Evolutionary conservation across 2,329 filamentous ascomycete species (phyloP).

Genomic region (Venturia nashicola): DNA sequence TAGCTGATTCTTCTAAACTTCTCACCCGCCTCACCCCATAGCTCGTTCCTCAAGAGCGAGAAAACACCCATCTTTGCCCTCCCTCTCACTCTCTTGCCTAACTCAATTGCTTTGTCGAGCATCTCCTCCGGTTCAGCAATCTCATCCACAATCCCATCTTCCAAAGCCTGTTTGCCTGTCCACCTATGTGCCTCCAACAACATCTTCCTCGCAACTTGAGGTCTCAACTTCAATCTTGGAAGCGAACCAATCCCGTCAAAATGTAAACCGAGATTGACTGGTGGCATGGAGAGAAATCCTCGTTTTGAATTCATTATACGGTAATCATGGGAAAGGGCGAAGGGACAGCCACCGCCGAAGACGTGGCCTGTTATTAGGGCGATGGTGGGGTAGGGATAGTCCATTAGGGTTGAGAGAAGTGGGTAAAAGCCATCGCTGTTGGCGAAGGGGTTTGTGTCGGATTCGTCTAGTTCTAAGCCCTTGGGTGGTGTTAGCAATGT

Average conservation of each 20-base stretch:
- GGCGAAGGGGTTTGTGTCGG: conserved; percentile 38
- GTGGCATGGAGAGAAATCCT: conserved; percentile 33
- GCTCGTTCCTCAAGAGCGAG: conserved; percentile 36
- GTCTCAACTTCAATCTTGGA: conserved; percentile 38
- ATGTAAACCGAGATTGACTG: conserved; percentile 42
- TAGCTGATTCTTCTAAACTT: conserved; percentile 41
- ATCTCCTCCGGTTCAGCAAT: conserved; percentile 37
- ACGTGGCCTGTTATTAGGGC: conserved; percentile 37
- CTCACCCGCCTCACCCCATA: conserved; percentile 41
- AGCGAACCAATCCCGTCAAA: conserved; percentile 43
- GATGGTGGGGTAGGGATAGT: conserved; percentile 37
- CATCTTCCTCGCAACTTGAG: conserved; percentile 42
- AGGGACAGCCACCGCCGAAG: conserved; percentile 36
- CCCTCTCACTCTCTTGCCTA: conserved; percentile 30
- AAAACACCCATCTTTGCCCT: conserved; percentile 39
- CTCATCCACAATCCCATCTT: conserved; percentile 42
- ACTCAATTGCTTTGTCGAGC: conserved; percentile 31
- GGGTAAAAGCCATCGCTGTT: conserved; percentile 48
- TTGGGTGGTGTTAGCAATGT: not conserved
- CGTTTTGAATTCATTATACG: conserved; percentile 27
- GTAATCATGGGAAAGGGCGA: conserved; percentile 36
- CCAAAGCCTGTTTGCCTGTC: conserved; percentile 38
- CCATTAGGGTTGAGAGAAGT: conserved; percentile 34
- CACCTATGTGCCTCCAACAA: conserved; percentile 42
- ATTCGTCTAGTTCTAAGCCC: conserved; percentile 35